Evolutionary conservation across 202 grass and related monocot genomes (phyloP).

Genomic region (Panicum hallii): DNA sequence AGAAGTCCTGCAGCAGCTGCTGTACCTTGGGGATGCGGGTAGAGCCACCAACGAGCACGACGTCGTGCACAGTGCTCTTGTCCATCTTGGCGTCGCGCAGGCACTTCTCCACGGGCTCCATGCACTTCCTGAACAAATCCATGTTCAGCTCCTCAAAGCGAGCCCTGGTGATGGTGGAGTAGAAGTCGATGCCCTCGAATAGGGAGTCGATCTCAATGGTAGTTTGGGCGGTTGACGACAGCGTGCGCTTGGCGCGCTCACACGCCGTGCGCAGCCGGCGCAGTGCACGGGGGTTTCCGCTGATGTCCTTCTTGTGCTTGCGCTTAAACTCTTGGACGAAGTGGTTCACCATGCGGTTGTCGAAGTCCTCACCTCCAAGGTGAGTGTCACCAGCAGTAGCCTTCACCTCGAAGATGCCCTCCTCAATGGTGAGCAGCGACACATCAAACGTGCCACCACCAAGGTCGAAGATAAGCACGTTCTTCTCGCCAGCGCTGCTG

Average conservation of each 20-base stretch:
- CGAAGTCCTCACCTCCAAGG: conserved; percentile 84
- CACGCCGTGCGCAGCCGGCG: conserved; percentile 74
- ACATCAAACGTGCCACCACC: conserved; percentile 87
- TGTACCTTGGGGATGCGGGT: conserved; percentile 88
- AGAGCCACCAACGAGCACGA: conserved; percentile 81
- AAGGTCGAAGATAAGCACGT: conserved; percentile 85
- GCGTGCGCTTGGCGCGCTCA: conserved; percentile 80
- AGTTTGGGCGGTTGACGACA: conserved; percentile 82
- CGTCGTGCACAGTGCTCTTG: conserved; percentile 81
- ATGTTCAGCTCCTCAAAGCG: conserved; percentile 91
- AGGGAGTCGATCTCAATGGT: conserved; percentile 92
- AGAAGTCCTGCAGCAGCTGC: conserved; percentile 87
- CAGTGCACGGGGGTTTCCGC: conserved; percentile 74
- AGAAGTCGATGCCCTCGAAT: conserved; percentile 84
- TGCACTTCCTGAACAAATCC: conserved; percentile 89
- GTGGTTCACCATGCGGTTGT: conserved; percentile 94
- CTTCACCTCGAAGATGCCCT: conserved; percentile 92
- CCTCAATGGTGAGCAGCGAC: conserved; percentile 81
- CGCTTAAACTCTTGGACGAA: conserved; percentile 90
- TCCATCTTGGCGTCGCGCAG: conserved; percentile 84
- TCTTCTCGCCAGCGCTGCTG: conserved; percentile 71
- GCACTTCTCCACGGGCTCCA: conserved; percentile 91
- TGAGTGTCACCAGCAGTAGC: conserved; percentile 87
- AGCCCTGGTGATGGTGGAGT: conserved; percentile 78
- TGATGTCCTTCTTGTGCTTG: conserved; percentile 89